Conservation (phyloP, 305 asterid genomes). For the Vinca major region DNA sequence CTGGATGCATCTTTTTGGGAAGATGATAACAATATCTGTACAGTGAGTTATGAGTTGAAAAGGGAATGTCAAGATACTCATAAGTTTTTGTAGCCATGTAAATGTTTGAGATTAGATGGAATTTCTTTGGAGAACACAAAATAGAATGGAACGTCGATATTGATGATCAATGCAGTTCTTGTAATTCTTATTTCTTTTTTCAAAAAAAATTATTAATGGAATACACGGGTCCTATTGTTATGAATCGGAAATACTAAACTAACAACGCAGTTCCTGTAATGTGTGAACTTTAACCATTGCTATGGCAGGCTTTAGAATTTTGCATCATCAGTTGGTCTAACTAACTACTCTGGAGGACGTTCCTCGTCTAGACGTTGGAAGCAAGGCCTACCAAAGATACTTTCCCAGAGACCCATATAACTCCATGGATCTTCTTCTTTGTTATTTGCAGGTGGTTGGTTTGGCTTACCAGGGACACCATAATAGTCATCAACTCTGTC, state of each 20-base stretch:
- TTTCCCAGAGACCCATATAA: conserved; percentile 17
- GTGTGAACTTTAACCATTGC: background rate
- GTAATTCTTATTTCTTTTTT: too few relatives aligned
- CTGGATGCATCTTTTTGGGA: background rate
- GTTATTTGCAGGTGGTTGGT: background rate
- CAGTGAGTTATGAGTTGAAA: background rate
- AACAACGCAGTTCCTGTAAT: too few relatives aligned
- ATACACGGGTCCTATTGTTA: too few relatives aligned
- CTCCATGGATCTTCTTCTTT: conserved; percentile 15
- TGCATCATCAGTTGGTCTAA: background rate
- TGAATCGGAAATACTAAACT: too few relatives aligned
- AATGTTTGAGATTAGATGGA: background rate
- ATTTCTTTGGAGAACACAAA: background rate
- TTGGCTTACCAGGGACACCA: conserved; percentile 4
- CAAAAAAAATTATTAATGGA: too few relatives aligned
- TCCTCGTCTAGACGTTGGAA: conserved; percentile 9
- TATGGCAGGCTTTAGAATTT: background rate
- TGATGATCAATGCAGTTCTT: too few relatives aligned
- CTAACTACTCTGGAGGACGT: background rate
- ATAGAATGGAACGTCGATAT: background rate
- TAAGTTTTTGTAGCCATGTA: background rate
- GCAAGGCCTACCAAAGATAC: conserved; percentile 18
- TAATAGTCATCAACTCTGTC: conserved; percentile 6
- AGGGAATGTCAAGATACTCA: background rate
- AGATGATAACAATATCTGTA: background rate